Evolutionary conservation across 2,329 filamentous ascomycete genomes (phyloP).

Genomic region (Sphaceloma murrayae): DNA sequence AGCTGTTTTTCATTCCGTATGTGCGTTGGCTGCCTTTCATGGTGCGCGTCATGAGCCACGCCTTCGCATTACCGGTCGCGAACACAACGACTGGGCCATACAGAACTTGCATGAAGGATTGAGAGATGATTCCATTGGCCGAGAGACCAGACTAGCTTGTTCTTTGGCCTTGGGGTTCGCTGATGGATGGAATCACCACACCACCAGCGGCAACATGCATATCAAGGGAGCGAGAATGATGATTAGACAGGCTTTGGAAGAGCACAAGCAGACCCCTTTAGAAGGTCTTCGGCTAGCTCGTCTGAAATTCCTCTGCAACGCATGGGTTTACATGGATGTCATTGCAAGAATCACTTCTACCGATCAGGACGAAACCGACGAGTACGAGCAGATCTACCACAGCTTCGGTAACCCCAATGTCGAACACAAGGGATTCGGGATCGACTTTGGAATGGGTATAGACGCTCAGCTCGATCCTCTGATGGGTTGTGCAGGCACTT

Average conservation of each 20-base stretch:
- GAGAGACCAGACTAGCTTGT: slow-evolving; percentile 59
- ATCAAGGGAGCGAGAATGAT: slow-evolving; percentile 57
- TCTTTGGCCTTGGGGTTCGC: slow-evolving; percentile 59
- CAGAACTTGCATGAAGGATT: slow-evolving; percentile 49
- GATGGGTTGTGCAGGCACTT: slow-evolving; percentile 58
- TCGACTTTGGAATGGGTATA: slow-evolving; percentile 30
- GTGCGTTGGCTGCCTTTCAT: slow-evolving; percentile 61
- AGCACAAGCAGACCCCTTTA: slow-evolving; percentile 35
- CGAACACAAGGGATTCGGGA: slow-evolving; percentile 26
- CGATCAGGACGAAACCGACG: slow-evolving; percentile 47
- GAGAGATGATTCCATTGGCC: slow-evolving; percentile 47
- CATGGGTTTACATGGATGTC: slow-evolving; percentile 66
- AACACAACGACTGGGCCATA: slow-evolving; percentile 59
- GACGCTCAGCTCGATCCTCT: slow-evolving; percentile 56
- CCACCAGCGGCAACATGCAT: slow-evolving; percentile 59
- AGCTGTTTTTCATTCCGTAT: slow-evolving; percentile 58
- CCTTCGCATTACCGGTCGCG: slow-evolving; percentile 53
- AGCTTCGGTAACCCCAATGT: slow-evolving; percentile 22
- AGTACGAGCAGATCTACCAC: slow-evolving; percentile 40
- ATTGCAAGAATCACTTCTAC: slow-evolving; percentile 57
- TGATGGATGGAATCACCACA: slow-evolving; percentile 62
- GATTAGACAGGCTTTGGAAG: slow-evolving; percentile 49
- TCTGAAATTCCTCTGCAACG: slow-evolving; percentile 59
- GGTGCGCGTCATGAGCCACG: slow-evolving; percentile 48
- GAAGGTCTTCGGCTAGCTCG: slow-evolving; percentile 42